Evolutionary conservation across 768 basidiomycete species (phyloP), one percentile per base, ranked within the genome.

Genomic region (Boletus sp.): DNA sequence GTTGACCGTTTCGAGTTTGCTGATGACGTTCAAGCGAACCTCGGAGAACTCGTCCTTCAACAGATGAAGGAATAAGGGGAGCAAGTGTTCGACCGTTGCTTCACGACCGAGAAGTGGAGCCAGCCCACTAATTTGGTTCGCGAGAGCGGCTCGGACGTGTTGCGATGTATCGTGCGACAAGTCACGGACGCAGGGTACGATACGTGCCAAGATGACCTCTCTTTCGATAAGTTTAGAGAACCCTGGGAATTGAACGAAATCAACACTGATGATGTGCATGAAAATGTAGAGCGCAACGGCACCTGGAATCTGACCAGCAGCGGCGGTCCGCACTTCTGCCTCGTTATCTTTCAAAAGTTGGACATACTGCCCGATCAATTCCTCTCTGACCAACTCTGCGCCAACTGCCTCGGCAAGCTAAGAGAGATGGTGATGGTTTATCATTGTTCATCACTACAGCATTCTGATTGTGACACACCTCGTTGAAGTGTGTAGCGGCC

Each of bases 41-140:
- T 99, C 97, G 5, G 95, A 93, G 78, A 98, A 98, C 66, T 99
- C 97, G 64, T 99, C 97, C 75, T 98, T 99, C 50, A 99, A 77
- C 42, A 99, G 80, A 65, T 94, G 93, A 43, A 99, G 79, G 83
- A 98, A 99, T 21, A 98, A 79, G 13, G 95, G 97, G 17, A 98
- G 79, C n/a, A 98, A 81, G 68, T 99, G 87, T 70, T 99, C 95
- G 65, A 95, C 90, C 10, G 97, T 99, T 2, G 93, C 81, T 51
- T 95, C 93, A 59, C 90, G 90, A 62, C 91, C 94, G 19, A 98
- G 82, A 37, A 98, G 79, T 44, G 97, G 96, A 5, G 96, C 95
- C 47, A 99, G 83, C 21, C 97, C 97, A 60, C 88, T 93, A 64
- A 99, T 97, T 68, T 98, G 94, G 61, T 84, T 94, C 17, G 93